Conservation (phyloP, 1,284 basidiomycete species). For the Naganishia albida region DNA sequence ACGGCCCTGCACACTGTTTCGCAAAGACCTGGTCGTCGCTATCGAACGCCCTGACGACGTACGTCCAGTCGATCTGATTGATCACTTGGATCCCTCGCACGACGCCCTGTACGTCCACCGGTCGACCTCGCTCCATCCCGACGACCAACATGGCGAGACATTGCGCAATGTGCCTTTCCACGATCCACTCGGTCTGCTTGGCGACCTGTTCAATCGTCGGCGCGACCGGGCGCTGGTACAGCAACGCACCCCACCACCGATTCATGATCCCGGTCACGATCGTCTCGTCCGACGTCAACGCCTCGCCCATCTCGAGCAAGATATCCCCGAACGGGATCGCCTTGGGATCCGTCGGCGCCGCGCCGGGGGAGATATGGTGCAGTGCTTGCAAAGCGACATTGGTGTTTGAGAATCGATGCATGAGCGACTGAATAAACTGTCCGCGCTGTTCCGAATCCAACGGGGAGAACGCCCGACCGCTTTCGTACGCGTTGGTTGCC, state of each 20-base stretch:
- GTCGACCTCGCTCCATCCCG: slow-evolving; percentile 52
- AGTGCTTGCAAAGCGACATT: slow-evolving; percentile 52
- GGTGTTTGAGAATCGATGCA: slow-evolving; percentile 52
- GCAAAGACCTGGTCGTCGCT: slow-evolving; percentile 44
- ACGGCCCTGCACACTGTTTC: slow-evolving; percentile 33
- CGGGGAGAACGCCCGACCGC: slow-evolving; percentile 35
- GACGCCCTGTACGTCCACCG: slow-evolving; percentile 49
- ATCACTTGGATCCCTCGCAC: slow-evolving; percentile 62
- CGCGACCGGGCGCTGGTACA: slow-evolving; percentile 40
- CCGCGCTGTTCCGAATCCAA: slow-evolving; percentile 49
- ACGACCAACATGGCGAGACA: slow-evolving; percentile 46
- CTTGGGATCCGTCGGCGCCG: slow-evolving; percentile 39
- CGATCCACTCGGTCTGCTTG: slow-evolving; percentile 33
- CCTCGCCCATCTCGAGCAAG: slow-evolving; percentile 54
- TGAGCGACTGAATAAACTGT: slow-evolving; percentile 45
- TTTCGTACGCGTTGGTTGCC: slow-evolving; percentile 17
- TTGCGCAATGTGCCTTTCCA: slow-evolving; percentile 44
- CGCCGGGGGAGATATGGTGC: slow-evolving; percentile 48
- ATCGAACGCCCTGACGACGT: slow-evolving; percentile 57
- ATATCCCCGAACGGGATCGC: slow-evolving; percentile 51
- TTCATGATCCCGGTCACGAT: slow-evolving; percentile 50
- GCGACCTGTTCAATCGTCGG: slow-evolving; percentile 39
- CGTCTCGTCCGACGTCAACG: slow-evolving; percentile 50
- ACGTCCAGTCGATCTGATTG: slow-evolving; percentile 72
- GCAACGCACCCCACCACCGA: slow-evolving; percentile 49